Evolutionary conservation across 257 asterid species (phyloP).

Genomic region (Dorcoceras hygrometricum): DNA sequence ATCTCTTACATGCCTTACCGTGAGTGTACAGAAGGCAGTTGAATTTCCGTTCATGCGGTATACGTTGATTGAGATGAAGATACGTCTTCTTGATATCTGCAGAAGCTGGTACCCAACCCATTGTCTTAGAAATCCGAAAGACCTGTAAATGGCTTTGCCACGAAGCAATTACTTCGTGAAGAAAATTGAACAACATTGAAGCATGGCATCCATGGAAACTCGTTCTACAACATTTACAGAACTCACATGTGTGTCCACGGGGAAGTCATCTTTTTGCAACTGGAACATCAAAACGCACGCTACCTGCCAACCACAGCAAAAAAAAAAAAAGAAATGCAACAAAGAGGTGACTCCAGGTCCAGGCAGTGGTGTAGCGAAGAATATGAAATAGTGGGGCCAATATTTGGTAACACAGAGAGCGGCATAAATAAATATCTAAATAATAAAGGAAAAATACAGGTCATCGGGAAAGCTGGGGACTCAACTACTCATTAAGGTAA

Average conservation of each 20-base stretch:
- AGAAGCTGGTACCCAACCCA: slow-evolving; percentile 63
- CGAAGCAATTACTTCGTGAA: slow-evolving; percentile 4
- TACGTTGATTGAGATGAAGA: slow-evolving; percentile 65
- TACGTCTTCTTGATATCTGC: slow-evolving; percentile 66
- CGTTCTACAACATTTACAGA: background rate
- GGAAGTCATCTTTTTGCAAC: slow-evolving; percentile 79
- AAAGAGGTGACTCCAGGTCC: slow-evolving; percentile 6
- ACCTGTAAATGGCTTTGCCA: slow-evolving; percentile 38
- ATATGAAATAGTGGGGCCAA: background rate
- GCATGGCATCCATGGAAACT: background rate
- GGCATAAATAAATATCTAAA: no score
- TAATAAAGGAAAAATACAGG: background rate
- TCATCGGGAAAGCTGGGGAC: background rate
- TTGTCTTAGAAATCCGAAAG: slow-evolving; percentile 72
- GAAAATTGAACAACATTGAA: background rate
- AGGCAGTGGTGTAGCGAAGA: background rate
- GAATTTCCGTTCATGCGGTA: slow-evolving; percentile 69
- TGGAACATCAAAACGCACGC: slow-evolving; percentile 88
- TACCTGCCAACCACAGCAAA: slow-evolving; percentile 52
- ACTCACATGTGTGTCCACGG: slow-evolving; percentile 89
- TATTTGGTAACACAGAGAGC: background rate
- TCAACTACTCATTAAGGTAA: background rate
- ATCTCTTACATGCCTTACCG: slow-evolving; percentile 68
- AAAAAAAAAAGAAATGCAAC: slow-evolving; percentile 9
- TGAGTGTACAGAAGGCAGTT: slow-evolving; percentile 85